A percentile compares a stretch with the other conserved stretches of the same genome.
phyloP scores from a whole-genome alignment of 306 rosid species.

The Fragaria vesca region DNA sequence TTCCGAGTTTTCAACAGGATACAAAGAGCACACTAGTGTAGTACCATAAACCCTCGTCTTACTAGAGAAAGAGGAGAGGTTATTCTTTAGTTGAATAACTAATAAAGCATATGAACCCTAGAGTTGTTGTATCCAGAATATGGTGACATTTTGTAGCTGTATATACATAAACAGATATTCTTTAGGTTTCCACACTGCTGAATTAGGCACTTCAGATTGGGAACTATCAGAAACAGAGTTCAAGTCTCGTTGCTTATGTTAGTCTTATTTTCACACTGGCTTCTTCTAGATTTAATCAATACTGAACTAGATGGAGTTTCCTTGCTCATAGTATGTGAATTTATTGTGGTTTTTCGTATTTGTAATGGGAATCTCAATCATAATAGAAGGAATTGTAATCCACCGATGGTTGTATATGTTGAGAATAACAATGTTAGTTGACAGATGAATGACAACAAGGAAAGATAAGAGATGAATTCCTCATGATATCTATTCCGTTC shows the following conservation, averaged over 20 bases:
- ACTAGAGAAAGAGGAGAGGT: slow-evolving; percentile 23
- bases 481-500: not conserved
- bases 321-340: not conserved
- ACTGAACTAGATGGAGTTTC: not conserved
- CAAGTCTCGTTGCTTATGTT: too few species aligned
- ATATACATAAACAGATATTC: not conserved
- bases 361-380: not conserved
- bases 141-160: slow-evolving; percentile 28
- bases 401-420: not conserved
- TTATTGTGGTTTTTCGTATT: not conserved
- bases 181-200: not conserved
- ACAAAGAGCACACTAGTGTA: not conserved
- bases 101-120: not conserved
- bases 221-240: not conserved
- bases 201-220: not conserved
- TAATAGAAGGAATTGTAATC: not conserved
- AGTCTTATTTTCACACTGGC: not conserved
- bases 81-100: slow-evolving; percentile 30
- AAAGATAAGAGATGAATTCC: not conserved
- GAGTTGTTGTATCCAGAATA: slow-evolving; percentile 13
- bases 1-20: slow-evolving; percentile 13
- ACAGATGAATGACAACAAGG: not conserved
- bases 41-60: slow-evolving; percentile 1
- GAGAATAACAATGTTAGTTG: not conserved
- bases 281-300: not conserved